Conservation (phyloP, 2,329 filamentous ascomycete species). For the Colletotrichum siamense region DNA sequence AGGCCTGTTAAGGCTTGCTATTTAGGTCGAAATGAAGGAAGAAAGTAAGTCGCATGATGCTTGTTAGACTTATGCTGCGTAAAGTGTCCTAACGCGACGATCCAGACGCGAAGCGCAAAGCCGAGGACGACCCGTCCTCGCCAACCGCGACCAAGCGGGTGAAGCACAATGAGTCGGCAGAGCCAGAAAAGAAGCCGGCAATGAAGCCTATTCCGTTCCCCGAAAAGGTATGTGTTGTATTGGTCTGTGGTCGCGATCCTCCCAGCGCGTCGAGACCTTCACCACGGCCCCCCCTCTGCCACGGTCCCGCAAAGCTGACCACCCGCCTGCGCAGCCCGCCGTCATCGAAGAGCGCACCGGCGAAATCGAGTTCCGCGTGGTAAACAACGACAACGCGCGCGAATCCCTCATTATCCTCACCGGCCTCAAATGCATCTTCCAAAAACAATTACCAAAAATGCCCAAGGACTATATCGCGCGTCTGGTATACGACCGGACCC, state of each 20-base stretch:
- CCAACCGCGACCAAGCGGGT: constrained; percentile 69
- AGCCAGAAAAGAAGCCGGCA: constrained; percentile 55
- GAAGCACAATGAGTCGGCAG: constrained; percentile 53
- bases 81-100: not conserved
- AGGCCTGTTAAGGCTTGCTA: constrained; percentile 9
- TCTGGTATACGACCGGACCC: constrained; percentile 95
- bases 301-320: constrained; percentile 4
- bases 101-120: constrained; percentile 70
- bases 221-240: constrained; percentile 69
- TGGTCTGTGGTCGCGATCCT: not conserved
- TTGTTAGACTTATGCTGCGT: rapidly evolving
- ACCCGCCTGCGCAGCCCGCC: constrained; percentile 64
- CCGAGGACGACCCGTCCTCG: constrained; percentile 68
- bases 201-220: constrained; percentile 81
- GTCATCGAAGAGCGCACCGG: constrained; percentile 93
- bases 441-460: constrained; percentile 99
- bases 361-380: constrained; percentile 95
- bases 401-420: constrained; percentile 95
- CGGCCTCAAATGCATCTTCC: constrained; percentile 96
- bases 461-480: constrained; percentile 98
- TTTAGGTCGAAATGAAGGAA: constrained; percentile 37
- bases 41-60: constrained; percentile 36
- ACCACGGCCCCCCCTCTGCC: not conserved
- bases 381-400: constrained; percentile 91
- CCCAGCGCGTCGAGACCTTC: not conserved